Base-by-base conservation (phyloP, 129 eudicot species). In the Calendula officinalis region DNA sequence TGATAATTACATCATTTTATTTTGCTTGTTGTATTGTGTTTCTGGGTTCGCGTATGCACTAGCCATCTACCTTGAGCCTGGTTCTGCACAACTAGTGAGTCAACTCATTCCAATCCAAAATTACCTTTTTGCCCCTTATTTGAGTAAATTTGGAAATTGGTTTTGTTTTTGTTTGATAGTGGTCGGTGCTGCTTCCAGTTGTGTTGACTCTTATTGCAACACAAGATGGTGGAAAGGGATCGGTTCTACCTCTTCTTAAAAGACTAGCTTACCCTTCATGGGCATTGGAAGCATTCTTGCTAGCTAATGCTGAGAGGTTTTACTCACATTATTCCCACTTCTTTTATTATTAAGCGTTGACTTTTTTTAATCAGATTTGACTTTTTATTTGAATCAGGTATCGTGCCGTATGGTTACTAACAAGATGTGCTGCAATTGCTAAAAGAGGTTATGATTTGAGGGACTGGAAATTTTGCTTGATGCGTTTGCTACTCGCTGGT, bases 171-270 rank as follows among this genome's bases (percentile, higher is more conserved):
- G 32, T 66, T 33, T 48, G 56, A 75, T 82, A 94, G 99, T 94
- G 95, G 91, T 83, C 97, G 10, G 99, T 94, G 67, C 67, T 94
- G 74, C 83, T 94, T 44, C 99, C 99, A 6, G 99, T 94, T 80
- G 96, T 87, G 57, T 76, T 86, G 77, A 88, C 95, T 44, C 99
- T 94, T 37, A 63, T 94, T 40, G 84, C 99, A 60, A 83, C 75
- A 51, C 95, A 89, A 69, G 83, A 82, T 4, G 79, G 70, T 3
- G 82, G 63, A 0, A 65, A 74, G 39, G 81, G 78, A 32, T 8
- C 58, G 3, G 8, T 78, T 40, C 8, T 80, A 37, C 61, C 60
- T 43, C 36, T 50, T n/a, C n/a, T 94, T 34, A 86, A 80, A 49
- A 59, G 72, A 34, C 39, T 78, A 5, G 80, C 92, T 66, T 94